These are phyloP conservation scores for Cicer yamashitae DNA, from an alignment of 306 rosid species.

Conservation along the genomic window DNA sequence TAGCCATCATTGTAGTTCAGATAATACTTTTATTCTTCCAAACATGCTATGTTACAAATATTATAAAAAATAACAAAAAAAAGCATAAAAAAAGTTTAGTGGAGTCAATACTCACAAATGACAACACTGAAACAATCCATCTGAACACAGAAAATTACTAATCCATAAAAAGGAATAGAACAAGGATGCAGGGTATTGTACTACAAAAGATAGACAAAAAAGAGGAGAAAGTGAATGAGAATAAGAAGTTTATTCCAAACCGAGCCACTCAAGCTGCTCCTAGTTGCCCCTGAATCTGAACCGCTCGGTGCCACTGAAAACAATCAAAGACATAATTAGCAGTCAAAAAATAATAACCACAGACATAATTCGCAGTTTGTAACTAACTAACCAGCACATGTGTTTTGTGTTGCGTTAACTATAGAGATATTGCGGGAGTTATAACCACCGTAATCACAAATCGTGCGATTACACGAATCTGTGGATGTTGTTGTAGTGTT, in stretches of 20 bases:
- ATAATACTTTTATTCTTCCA: slow-evolving; percentile 38
- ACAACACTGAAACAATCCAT: slow-evolving; percentile 26
- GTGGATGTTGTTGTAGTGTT: slow-evolving; percentile 44
- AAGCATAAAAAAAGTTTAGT: slow-evolving; percentile 8
- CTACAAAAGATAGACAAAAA: slow-evolving; percentile 41
- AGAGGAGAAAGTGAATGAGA: slow-evolving; percentile 50
- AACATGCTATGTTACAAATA: slow-evolving; percentile 30
- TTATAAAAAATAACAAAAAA: slow-evolving; percentile 2
- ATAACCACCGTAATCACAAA: slow-evolving; percentile 76
- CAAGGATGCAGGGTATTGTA: slow-evolving; percentile 27
- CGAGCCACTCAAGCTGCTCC: slow-evolving; percentile 46
- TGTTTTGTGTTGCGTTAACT: slow-evolving; percentile 36
- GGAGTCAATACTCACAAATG: neutral
- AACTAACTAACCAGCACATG: slow-evolving; percentile 67
- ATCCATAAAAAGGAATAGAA: slow-evolving; percentile 6
- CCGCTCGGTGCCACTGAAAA: slow-evolving; percentile 51
- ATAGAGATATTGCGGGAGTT: slow-evolving; percentile 49
- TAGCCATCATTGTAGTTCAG: neutral
- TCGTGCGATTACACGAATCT: slow-evolving; percentile 50
- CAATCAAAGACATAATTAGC: slow-evolving; percentile 3
- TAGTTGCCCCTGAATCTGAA: slow-evolving; percentile 45
- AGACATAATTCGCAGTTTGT: neutral
- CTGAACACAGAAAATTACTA: slow-evolving; percentile 33
- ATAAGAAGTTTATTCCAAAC: slow-evolving; percentile 55
- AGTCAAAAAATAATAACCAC: neutral